phyloP scores from a whole-genome alignment of 306 rosid genomes.

The Trifolium pratense region DNA sequence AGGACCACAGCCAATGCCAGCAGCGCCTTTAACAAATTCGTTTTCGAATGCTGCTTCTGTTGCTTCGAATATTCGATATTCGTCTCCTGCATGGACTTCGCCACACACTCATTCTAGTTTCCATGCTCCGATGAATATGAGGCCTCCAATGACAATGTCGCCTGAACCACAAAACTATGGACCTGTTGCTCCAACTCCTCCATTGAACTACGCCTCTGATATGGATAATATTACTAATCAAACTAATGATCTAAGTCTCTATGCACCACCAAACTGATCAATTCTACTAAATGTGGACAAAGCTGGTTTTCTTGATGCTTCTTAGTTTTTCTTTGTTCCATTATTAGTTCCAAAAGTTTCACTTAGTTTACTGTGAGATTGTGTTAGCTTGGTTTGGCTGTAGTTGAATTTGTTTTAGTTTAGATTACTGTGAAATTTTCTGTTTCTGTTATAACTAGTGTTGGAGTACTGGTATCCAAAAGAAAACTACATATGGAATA shows the following conservation, averaged over 20 bases:
- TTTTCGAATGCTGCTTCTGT: background rate
- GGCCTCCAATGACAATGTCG: background rate
- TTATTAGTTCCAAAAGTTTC: background rate
- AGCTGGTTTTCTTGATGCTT: background rate
- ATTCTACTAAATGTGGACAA: background rate
- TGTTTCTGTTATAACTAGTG: background rate
- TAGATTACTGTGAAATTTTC: background rate
- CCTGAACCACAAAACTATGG: background rate
- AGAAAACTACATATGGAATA: background rate
- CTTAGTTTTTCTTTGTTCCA: background rate
- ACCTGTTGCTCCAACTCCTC: background rate
- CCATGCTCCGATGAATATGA: background rate
- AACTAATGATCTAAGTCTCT: background rate
- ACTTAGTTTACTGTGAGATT: background rate
- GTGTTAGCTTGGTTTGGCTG: background rate
- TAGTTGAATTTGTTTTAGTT: background rate
- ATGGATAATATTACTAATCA: background rate
- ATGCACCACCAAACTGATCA: background rate
- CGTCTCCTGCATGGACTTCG: background rate
- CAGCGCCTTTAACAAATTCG: background rate
- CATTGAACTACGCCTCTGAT: background rate
- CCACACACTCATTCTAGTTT: background rate
- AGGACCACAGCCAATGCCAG: background rate
- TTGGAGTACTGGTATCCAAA: background rate
- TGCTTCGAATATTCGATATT: background rate